Evolutionary conservation across 2,329 filamentous ascomycete species (phyloP), one percentile per base, ranked within the genome.

Genomic region (Lanzia echinophila): DNA sequence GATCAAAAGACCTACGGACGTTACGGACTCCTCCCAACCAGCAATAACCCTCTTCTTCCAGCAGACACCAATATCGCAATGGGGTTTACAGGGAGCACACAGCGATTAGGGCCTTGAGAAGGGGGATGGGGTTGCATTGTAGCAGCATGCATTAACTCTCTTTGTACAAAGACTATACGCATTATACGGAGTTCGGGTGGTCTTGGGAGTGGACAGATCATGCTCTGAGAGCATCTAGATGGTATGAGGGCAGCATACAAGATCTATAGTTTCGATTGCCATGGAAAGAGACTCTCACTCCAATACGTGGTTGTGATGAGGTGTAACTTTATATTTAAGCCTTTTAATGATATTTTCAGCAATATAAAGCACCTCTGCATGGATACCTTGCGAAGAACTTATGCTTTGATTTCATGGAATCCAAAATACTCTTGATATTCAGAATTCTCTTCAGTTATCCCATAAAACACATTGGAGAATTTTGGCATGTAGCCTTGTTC

Each of bases 1-100:
- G 92, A 97, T 66, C 91, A 96, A 71, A 96, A 96, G 77, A 96
- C 89, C 6, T 96, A 92, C 65, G 92, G 92, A 7, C 80, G 92
- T 50, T 96, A 95, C 64, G 92, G 92, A 2, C 87, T 96, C 13
- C 74, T 97, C 54, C 92, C 91, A 2, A 78, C 82, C 1, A 75
- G 70, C 19, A 67, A 63, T 39, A 58, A 60, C 65, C 65, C 39
- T 68, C 70, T 52, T 67, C 71, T 17, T 63, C 70, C 34, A 65
- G 67, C 44, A 67, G 74, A 58, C 69, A 53, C 47, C 17, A 56
- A 57, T 33, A 60, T 77, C 15, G 74, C 78, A 1, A 74, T 87
- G 62, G 83, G 82, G 52, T 79, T 87, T 55, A 74, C 87, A 43
- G 82, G 79, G 17, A 78, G 75, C 47, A 13, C 78, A 22, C 87